A percentile compares a stretch with the other conserved stretches of the same genome.
phyloP scores from a whole-genome alignment of 1,139 yeast genomes.

The Candida sp. region DNA sequence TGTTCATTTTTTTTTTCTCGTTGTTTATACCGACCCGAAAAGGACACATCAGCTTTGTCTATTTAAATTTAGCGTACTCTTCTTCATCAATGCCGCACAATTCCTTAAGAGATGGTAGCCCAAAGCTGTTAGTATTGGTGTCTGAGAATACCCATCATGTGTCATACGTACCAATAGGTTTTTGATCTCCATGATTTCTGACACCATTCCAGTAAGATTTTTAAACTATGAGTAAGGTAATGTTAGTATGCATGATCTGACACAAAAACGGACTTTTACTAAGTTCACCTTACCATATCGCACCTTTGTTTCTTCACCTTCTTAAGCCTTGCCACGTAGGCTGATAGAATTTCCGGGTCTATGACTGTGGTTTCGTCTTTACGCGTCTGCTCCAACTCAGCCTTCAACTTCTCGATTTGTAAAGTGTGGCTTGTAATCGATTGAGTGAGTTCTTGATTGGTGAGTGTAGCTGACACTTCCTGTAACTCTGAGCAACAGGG shows the following conservation, averaged over 20 bases:
- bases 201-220: slow-evolving; percentile 1
- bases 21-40: neutral
- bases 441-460: slow-evolving; percentile 7
- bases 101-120: neutral
- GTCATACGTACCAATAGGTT: slow-evolving; percentile 6
- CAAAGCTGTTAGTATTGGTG: neutral
- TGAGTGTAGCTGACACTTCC: slow-evolving; percentile 8
- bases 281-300: slow-evolving; percentile 6
- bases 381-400: neutral
- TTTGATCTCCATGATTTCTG: slow-evolving; percentile 4
- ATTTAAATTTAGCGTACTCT: neutral
- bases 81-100: slow-evolving; percentile 5
- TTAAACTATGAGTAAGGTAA: slow-evolving; percentile 3
- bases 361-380: neutral
- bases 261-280: neutral
- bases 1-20: neutral
- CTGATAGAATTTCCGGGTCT: neutral
- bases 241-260: neutral
- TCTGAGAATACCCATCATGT: too few species aligned
- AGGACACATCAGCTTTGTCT: slow-evolving; percentile 1
- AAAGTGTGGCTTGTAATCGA: neutral
- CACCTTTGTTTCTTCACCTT: slow-evolving; percentile 5
- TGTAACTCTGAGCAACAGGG: slow-evolving; percentile 1
- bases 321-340: slow-evolving; percentile 1
- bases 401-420: neutral